phyloP scores from a whole-genome alignment of 441 rosid genomes.

The Dalechampia spathulata region DNA sequence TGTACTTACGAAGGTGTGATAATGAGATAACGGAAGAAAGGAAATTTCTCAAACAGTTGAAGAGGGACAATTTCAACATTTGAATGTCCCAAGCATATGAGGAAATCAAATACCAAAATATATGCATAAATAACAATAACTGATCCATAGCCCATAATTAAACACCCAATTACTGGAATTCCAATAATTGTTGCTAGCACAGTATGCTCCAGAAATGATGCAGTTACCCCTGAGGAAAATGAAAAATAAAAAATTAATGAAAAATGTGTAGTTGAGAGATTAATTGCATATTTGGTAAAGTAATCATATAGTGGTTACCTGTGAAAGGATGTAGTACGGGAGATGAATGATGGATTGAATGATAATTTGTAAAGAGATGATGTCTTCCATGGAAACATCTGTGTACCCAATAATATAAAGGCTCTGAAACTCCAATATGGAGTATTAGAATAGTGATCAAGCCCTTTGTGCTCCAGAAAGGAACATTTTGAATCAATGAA shows the following conservation, averaged over 20 bases:
- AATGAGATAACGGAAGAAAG: slow-evolving; percentile 60
- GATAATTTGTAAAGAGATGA: slow-evolving; percentile 57
- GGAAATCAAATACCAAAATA: slow-evolving; percentile 52
- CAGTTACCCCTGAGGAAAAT: slow-evolving; percentile 46
- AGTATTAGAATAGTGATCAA: slow-evolving; percentile 44
- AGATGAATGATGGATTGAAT: slow-evolving; percentile 75
- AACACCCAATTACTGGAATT: slow-evolving; percentile 61
- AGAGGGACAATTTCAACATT: slow-evolving; percentile 73
- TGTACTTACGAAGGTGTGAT: slow-evolving; percentile 77
- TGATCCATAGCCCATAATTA: slow-evolving; percentile 59
- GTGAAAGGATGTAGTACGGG: slow-evolving; percentile 66
- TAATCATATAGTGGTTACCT: slow-evolving; percentile 30
- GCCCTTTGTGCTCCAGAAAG: slow-evolving; percentile 69
- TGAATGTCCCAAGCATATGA: slow-evolving; percentile 79
- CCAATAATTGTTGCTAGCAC: slow-evolving; percentile 38
- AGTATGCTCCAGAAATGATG: slow-evolving; percentile 66
- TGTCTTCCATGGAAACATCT: slow-evolving; percentile 49
- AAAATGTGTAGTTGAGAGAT: no score
- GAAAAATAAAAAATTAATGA: no score
- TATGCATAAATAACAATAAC: slow-evolving; percentile 44
- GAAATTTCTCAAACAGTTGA: slow-evolving; percentile 42
- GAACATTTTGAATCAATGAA: slow-evolving; percentile 37
- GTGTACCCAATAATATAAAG: slow-evolving; percentile 64
- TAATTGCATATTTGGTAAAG: no score
- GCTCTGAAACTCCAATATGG: slow-evolving; percentile 77